Percentiles rank a stretch among this genome's conserved stretches.
Evolutionary conservation across 2,329 filamentous ascomycete species (phyloP).

Genomic region (Beauveria sp.): DNA sequence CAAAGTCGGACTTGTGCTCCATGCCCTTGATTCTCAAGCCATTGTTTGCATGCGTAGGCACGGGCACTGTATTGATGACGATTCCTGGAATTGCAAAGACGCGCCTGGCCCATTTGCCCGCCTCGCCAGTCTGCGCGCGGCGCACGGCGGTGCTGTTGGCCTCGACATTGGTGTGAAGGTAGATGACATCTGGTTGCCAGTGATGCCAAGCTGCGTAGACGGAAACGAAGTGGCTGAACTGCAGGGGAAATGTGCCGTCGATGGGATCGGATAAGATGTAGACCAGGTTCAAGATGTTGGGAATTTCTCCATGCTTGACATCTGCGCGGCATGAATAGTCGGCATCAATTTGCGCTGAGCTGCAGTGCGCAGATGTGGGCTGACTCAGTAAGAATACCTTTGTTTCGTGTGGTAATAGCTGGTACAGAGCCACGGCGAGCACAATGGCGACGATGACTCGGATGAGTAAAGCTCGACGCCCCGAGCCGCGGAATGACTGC

Average conservation of each 20-base stretch:
- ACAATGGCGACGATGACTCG: neutral
- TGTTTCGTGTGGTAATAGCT: neutral
- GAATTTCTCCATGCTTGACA: slow-evolving; percentile 12
- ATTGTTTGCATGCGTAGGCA: slow-evolving; percentile 13
- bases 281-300: slow-evolving; percentile 20
- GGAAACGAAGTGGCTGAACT: slow-evolving; percentile 20
- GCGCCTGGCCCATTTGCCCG: slow-evolving; percentile 19
- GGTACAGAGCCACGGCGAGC: neutral
- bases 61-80: slow-evolving; percentile 25
- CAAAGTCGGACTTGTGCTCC: slow-evolving; percentile 18
- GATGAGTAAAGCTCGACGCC: neutral
- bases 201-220: slow-evolving; percentile 17
- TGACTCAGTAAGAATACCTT: slow-evolving; percentile 1
- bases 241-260: slow-evolving; percentile 15
- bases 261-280: slow-evolving; percentile 16
- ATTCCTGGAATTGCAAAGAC: slow-evolving; percentile 18
- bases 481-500: neutral
- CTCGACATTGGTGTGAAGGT: slow-evolving; percentile 21
- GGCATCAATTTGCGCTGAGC: neutral
- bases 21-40: slow-evolving; percentile 13
- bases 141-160: slow-evolving; percentile 25
- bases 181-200: slow-evolving; percentile 18
- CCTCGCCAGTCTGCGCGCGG: slow-evolving; percentile 9
- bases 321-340: neutral
- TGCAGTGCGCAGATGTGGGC: neutral